Evolutionary conservation across 345 rosid genomes (phyloP), one percentile per base, ranked within the genome.

Genomic region (Sisymbrium irio): DNA sequence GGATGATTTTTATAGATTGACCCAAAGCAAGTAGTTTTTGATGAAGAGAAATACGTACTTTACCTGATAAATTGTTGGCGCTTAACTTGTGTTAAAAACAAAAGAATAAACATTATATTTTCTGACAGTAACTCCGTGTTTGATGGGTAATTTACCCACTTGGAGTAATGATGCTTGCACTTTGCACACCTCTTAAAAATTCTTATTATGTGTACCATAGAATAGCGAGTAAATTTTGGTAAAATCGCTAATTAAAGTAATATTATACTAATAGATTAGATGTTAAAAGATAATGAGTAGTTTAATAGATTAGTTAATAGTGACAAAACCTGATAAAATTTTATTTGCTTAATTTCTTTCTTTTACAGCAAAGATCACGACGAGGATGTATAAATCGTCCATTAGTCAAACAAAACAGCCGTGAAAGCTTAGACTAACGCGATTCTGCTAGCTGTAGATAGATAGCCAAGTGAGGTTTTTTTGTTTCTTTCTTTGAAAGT

Each of bases 41-140:
- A 51, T 12, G 4, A 39, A 39, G 42, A 9, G 13, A 39, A 39
- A 39, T 53, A 22, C 3, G 2, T 22, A 9, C 22, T 50, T 28
- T 6, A 22, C 28, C 54, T 47, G 28, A 47, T 19, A 9, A 47
- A 47, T 47, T 47, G 54, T 19, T 47, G 28, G 28, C 54, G 27
- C 22, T 47, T 19, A 47, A 18, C 54, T 19, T 49, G 54, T 49
- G 56, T 11, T 11, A 20, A 49, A 59, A 44, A 8, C 3, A 17
- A 37, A 35, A 54, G 19, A 58, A 64, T 65, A 65, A 73, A 65
- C 15, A 55, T 51, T 14, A 45, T 33, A 9, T 39, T 25, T 51
- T 44, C 75, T 76, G 75, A 76, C 79, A 76, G 75, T 61, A 75
- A 75, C 69, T 75, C 79, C 79, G 74, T 68, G 69, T 75, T 68